Evolutionary conservation across 2,329 filamentous ascomycete species (phyloP), one percentile per base, ranked within the genome.

Genomic region (Venturia oleaginea): DNA sequence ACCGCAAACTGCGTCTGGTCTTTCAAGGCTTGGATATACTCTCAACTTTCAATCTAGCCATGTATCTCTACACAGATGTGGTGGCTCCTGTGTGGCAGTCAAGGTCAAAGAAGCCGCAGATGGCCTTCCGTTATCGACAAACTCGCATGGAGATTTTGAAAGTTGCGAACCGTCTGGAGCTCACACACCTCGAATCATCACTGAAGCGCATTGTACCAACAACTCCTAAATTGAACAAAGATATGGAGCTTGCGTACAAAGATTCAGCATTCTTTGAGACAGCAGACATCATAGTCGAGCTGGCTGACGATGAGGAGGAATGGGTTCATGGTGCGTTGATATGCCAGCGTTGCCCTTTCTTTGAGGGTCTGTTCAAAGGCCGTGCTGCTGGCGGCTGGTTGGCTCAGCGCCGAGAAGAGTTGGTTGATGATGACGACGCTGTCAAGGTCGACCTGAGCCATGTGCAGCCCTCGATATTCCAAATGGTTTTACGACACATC

Each of bases 301-400:
- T 97, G 13, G 85, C 90, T 66, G 89, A 87, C 27, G 84, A 84
- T n/a, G 87, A 87, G 34, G 78, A 81, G 63, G 77, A 92, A 40
- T 78, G 80, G 17, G 87, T 89, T 0, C 94, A 99, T 71, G 93
- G 91, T 68, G 81, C 86, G 4, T 75, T 97, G 3, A 74, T 97
- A 42, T 92, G 91, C 68, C 86, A 88, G 70, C 83, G 94, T 68
- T 97, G 92, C 70, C 92, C 91, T 0, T 99, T 97, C 80, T 99
- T 99, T 68, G 81, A 93, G 67, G 90, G 89, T 1, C 81, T 99
- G 54, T 97, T 97, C 74, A 82, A 90, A 69, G 94, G 94, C n/a
- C 87, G 91, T 54, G 91, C 94, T 8, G 83, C 84, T 48, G 94
- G 94, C 0, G 84, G 84, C 69, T 99, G 94, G 94, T 81, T 99